Evolutionary conservation across 306 rosid genomes (phyloP).

Genomic region (Prinsepia uniflora): DNA sequence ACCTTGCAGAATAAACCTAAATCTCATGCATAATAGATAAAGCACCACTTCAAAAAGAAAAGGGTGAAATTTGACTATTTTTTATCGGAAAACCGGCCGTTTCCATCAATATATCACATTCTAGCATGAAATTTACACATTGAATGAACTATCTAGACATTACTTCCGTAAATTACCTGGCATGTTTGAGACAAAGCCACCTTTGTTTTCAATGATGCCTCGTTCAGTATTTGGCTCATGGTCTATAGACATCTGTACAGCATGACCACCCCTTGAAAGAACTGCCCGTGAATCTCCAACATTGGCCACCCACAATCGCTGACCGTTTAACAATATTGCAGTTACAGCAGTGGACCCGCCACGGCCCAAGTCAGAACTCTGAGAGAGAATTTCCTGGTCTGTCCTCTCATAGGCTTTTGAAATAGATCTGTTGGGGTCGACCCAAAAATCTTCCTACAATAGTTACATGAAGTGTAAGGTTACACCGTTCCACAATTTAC

Average conservation of each 20-base stretch:
- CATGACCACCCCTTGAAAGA: constrained; percentile 72
- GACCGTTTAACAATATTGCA: constrained; percentile 73
- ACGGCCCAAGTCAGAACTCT: constrained; percentile 86
- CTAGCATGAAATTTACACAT: background rate
- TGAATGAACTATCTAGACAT: constrained; percentile 1
- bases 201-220: constrained; percentile 73
- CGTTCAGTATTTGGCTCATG: constrained; percentile 86
- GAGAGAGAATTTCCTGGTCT: constrained; percentile 81
- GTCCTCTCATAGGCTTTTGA: constrained; percentile 83
- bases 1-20: background rate
- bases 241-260: constrained; percentile 74
- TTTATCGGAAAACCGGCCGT: background rate
- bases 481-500: constrained; percentile 3
- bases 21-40: background rate
- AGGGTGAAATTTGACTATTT: background rate
- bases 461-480: constrained; percentile 25
- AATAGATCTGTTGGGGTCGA: constrained; percentile 64
- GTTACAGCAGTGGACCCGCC: constrained; percentile 98
- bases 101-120: background rate
- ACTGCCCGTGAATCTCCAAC: constrained; percentile 97
- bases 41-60: background rate
- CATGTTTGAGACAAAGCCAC: constrained; percentile 96
- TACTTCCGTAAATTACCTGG: constrained; percentile 56
- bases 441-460: constrained; percentile 81
- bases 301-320: constrained; percentile 67